These are phyloP conservation scores for Sporothrix curviconia DNA, from an alignment of 2,329 filamentous ascomycete genomes.

Conservation along the genomic window DNA sequence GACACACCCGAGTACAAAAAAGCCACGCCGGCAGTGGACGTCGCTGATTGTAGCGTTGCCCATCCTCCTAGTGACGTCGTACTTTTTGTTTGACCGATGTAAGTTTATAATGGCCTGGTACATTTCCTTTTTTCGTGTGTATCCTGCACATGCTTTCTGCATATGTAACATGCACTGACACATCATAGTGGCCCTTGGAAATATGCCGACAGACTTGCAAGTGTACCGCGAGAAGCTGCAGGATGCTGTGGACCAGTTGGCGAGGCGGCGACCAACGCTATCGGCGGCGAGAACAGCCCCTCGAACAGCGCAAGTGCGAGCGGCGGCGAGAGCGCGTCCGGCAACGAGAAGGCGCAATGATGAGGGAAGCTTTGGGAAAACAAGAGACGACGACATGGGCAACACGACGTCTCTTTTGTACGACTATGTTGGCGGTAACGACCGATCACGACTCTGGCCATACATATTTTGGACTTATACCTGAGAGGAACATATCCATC, in stretches of 20 bases:
- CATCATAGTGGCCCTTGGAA: conserved; percentile 18
- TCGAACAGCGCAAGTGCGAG: background rate
- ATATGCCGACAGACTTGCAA: conserved; percentile 15
- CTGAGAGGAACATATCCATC: background rate
- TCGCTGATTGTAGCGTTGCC: conserved; percentile 46
- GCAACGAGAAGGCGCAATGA: background rate
- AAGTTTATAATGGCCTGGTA: too few species aligned
- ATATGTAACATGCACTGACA: background rate
- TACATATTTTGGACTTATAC: background rate
- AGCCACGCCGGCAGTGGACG: conserved; percentile 40
- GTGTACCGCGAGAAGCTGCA: conserved; percentile 19
- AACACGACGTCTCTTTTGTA: background rate
- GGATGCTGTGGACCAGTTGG: conserved; percentile 9
- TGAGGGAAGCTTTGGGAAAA: background rate
- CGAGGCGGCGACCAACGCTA: background rate
- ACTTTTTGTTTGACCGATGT: conserved; percentile 46
- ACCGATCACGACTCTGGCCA: conserved; percentile 11
- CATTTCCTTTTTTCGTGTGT: too few species aligned
- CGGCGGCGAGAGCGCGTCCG: background rate
- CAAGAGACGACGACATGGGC: background rate
- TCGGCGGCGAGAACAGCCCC: background rate
- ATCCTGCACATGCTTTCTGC: too few species aligned
- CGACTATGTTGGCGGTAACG: conserved; percentile 9
- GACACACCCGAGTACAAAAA: conserved; percentile 37
- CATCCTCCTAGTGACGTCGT: conserved; percentile 49